phyloP scores from a whole-genome alignment of 179 eudicot species.

The Silene vulgaris region DNA sequence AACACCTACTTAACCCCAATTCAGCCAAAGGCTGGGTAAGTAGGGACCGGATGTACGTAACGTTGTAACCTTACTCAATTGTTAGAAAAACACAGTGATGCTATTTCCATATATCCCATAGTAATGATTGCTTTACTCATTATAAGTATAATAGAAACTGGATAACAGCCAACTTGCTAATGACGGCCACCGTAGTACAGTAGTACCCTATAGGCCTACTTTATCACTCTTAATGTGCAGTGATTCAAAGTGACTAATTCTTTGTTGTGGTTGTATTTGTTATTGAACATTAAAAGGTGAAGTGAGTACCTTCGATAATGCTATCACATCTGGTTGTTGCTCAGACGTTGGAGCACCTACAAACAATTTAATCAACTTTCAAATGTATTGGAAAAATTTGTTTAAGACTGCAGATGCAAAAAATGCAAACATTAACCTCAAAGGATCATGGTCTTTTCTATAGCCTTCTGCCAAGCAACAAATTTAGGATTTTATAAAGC shows the following conservation, averaged over 20 bases:
- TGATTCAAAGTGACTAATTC: not conserved
- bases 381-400: not conserved
- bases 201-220: not conserved
- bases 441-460: slow-evolving; percentile 5
- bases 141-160: no score
- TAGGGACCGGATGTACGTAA: no score
- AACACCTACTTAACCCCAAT: no score
- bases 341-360: slow-evolving; percentile 53
- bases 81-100: no score
- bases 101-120: no score
- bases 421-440: slow-evolving; percentile 8
- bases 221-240: not conserved
- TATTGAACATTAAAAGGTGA: not conserved
- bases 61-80: no score
- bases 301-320: slow-evolving; percentile 64
- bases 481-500: not conserved
- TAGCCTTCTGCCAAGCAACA: not conserved
- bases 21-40: no score
- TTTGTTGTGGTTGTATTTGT: not conserved
- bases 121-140: no score
- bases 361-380: slow-evolving; percentile 16
- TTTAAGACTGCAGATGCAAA: not conserved
- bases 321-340: slow-evolving; percentile 71
- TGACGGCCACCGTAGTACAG: no score
- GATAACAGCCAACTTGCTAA: no score